Conservation (phyloP, 2,329 filamentous ascomycete genomes). For the Cyphellophora europaea region DNA sequence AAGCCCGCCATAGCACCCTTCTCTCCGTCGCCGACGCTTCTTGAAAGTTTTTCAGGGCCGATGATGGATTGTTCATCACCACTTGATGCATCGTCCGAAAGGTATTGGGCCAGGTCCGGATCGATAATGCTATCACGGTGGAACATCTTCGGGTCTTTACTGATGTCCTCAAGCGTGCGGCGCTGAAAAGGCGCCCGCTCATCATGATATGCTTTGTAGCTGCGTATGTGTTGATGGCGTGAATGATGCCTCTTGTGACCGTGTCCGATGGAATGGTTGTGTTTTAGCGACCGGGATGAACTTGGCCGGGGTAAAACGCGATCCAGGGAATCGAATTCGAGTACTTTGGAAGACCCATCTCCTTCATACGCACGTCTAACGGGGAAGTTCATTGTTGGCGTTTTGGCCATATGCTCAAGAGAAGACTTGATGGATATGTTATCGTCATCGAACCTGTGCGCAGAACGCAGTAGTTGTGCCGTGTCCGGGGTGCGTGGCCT, state of each 20-base stretch:
- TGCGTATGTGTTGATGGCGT: conserved; percentile 71
- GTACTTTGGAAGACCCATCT: conserved; percentile 74
- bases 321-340: conserved; percentile 73
- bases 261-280: conserved; percentile 58
- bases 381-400: conserved; percentile 57
- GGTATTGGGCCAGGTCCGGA: conserved; percentile 85
- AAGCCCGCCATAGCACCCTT: conserved; percentile 63
- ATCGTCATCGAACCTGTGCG: conserved; percentile 33
- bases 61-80: conserved; percentile 76
- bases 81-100: conserved; percentile 89
- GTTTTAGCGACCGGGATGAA: conserved; percentile 81
- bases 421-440: conserved; percentile 36
- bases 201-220: conserved; percentile 62
- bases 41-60: conserved; percentile 53
- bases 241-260: conserved; percentile 80
- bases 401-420: conserved; percentile 35
- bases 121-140: conserved; percentile 99
- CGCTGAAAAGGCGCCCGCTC: conserved; percentile 83
- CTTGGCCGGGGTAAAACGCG: conserved; percentile 75
- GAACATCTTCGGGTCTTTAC: conserved; percentile 73
- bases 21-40: conserved; percentile 62
- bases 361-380: conserved; percentile 58
- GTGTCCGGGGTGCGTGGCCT: conserved; percentile 18
- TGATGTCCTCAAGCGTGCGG: conserved; percentile 57
- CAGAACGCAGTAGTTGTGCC: conserved; percentile 4